Evolutionary conservation across 306 rosid genomes (phyloP), one percentile per base, ranked within the genome.

Genomic region (Glycine tomentella): DNA sequence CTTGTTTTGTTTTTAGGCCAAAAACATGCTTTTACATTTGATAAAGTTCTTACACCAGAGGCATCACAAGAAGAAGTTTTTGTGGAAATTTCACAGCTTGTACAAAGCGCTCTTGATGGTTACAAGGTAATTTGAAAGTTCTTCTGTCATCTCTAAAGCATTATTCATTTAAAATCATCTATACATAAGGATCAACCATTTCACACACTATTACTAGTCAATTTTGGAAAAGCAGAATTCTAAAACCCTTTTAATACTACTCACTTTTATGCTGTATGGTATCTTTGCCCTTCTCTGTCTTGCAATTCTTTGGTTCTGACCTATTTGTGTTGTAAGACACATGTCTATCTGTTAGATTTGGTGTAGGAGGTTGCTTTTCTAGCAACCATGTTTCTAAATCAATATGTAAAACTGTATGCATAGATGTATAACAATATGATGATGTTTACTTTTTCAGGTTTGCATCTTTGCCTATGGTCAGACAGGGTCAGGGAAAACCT

Each of bases 91-190:
- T 93, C 99, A 14, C 99, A 95, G 88, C 99, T 95, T 16, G 99
- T 95, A n/a, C 99, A 95, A 90, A 95, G 99, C 58, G 98, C 99
- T 53, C 97, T 95, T 33, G 98, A 95, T 83, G 99, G 99, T 82
- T 95, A 95, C 72, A 95, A 93, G 99, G 99, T 95, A 85, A 85
- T 80, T 53, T 58, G 11, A 48, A 33, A 83, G 64, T 65, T 76
- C 52, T 49, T 79, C 9, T 64, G 46, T 42, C 55, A 38, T 14
- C 16, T 68, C 16, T 53, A 34, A 31, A 16, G 48, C 46, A 33
- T 6, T 17, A 17, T 4, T 75, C n/a, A 9, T 58, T 51, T 70
- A 20, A 76, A 40, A 48, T 38, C 59, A 2, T 59, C 9, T 9
- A 2, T 36, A 57, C 31, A 68, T 11, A 61, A 34, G 69, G n/a